Evolutionary conservation across 2,329 filamentous ascomycete species (phyloP), one percentile per base, ranked within the genome.

Genomic region (Leptographium galeiforme): DNA sequence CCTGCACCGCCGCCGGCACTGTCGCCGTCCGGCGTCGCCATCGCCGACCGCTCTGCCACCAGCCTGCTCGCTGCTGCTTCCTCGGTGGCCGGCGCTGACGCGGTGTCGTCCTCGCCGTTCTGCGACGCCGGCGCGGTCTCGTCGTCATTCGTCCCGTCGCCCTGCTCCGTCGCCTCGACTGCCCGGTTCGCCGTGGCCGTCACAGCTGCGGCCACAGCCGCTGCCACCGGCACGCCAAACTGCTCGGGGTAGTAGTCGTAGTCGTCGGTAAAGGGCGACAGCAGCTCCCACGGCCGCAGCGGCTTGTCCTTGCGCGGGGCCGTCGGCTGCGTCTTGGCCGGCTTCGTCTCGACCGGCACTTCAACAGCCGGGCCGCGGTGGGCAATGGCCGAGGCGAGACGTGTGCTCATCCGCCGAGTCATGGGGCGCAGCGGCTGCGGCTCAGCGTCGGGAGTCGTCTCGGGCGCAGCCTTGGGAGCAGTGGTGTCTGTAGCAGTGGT

Each of bases 221-320:
- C 34, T 2, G 34, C 34, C 34, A 44, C 45, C 6, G 55, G 54
- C 33, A 55, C 51, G 47, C 56, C 52, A n/a, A 57, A 55, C 45
- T 56, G 53, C 51, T 61, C 59, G 1, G 60, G 60, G 30, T 59
- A 61, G 30, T 47, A 52, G 8, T 53, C 16, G 25, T 14, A 11
- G 16, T 55, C 58, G 14, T 41, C 18, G 19, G 54, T 48, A 36
- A 57, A 61, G 2, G 60, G 59, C 14, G 57, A 58, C 10, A 61
- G 50, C 1, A 34, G 33, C 16, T 57, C 55, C 57, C 60, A 60
- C 1, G 57, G 56, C 50, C 51, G 40, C 13, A 30, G n/a, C n/a
- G 38, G 46, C n/a, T 18, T 50, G 41, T 38, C 25, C 45, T 53
- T 49, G n/a, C 32, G 33, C 16, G 7, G 13, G 16, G 11, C 12